phyloP scores from a whole-genome alignment of 495 filamentous ascomycete genomes.

The Aspergillus homomorphus region DNA sequence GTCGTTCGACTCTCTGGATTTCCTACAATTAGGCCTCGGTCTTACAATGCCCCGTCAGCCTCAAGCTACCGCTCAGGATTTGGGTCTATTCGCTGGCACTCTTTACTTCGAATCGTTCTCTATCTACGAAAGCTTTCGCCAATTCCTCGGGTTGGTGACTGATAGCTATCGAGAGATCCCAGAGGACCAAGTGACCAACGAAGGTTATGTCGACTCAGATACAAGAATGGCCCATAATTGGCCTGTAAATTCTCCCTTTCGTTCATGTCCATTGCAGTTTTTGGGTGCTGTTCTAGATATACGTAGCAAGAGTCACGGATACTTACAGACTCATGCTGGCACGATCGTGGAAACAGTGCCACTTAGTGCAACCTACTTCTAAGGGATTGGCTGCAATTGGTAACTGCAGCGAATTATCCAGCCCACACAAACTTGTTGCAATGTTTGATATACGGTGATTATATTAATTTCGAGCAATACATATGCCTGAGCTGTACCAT shows the following conservation, averaged over 20 bases:
- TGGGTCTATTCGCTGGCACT: slow-evolving; percentile 66
- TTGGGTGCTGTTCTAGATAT: slow-evolving; percentile 44
- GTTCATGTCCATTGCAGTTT: slow-evolving; percentile 49
- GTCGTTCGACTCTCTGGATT: slow-evolving; percentile 43
- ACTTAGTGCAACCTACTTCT: slow-evolving; percentile 16
- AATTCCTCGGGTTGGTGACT: slow-evolving; percentile 49
- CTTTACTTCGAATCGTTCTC: slow-evolving; percentile 53
- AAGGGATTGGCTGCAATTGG: slow-evolving; percentile 1
- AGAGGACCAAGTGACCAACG: slow-evolving; percentile 20
- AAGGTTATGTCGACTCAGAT: slow-evolving; percentile 45
- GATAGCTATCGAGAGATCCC: slow-evolving; percentile 21
- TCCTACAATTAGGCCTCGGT: slow-evolving; percentile 19
- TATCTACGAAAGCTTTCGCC: slow-evolving; percentile 52
- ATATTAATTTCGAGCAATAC: too few species aligned
- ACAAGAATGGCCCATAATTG: slow-evolving; percentile 17
- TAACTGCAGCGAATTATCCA: too few species aligned
- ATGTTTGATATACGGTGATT: too few species aligned
- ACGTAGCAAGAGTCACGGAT: slow-evolving; percentile 46
- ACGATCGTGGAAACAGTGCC: slow-evolving; percentile 38
- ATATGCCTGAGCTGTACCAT: background rate
- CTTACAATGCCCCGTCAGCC: background rate
- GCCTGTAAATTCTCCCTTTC: slow-evolving; percentile 33
- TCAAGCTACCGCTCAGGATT: slow-evolving; percentile 1
- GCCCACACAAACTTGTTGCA: too few species aligned
- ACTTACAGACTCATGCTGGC: slow-evolving; percentile 53